Evolutionary conservation across 169 alveolate species (phyloP).

Genomic region (Plasmodium sp.): DNA sequence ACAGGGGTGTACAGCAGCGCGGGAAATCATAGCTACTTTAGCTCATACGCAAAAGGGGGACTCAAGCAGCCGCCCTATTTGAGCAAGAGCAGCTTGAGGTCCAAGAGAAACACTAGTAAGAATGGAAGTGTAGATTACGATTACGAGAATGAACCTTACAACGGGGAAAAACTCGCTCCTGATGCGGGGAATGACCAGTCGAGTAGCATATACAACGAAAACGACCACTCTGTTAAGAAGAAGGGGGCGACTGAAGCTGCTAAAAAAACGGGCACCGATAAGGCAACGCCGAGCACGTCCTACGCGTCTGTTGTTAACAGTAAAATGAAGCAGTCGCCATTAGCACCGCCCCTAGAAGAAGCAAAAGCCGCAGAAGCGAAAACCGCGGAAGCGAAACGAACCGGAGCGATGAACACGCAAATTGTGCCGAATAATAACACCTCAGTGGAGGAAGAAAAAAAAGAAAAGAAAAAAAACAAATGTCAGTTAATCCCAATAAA

Average conservation of each 20-base stretch:
- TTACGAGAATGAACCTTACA: slow-evolving; percentile 53
- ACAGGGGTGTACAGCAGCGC: slow-evolving; percentile 6
- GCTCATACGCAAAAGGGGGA: slow-evolving; percentile 22
- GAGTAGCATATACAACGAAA: neutral
- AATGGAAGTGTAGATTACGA: slow-evolving; percentile 43
- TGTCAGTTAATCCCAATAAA: slow-evolving; percentile 30
- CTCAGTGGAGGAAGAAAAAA: slow-evolving; percentile 9
- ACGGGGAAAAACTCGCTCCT: slow-evolving; percentile 23
- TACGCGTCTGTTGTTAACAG: slow-evolving; percentile 68
- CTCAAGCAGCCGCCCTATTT: slow-evolving; percentile 7
- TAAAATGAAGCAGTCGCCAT: neutral
- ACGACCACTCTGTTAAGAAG: neutral
- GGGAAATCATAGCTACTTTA: slow-evolving; percentile 7
- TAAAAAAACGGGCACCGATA: slow-evolving; percentile 1
- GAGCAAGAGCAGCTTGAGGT: slow-evolving; percentile 20
- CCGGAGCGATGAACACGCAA: neutral
- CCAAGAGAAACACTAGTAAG: slow-evolving; percentile 37
- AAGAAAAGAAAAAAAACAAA: slow-evolving; percentile 42
- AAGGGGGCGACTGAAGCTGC: neutral
- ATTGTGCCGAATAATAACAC: neutral
- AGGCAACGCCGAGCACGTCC: slow-evolving; percentile 10
- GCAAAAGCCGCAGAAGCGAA: neutral
- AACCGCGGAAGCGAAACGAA: slow-evolving; percentile 1
- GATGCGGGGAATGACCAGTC: slow-evolving; percentile 4
- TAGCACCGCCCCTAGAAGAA: slow-evolving; percentile 1